Conservation (phyloP, 1,284 basidiomycete genomes). For the Tylopilus sp. region DNA sequence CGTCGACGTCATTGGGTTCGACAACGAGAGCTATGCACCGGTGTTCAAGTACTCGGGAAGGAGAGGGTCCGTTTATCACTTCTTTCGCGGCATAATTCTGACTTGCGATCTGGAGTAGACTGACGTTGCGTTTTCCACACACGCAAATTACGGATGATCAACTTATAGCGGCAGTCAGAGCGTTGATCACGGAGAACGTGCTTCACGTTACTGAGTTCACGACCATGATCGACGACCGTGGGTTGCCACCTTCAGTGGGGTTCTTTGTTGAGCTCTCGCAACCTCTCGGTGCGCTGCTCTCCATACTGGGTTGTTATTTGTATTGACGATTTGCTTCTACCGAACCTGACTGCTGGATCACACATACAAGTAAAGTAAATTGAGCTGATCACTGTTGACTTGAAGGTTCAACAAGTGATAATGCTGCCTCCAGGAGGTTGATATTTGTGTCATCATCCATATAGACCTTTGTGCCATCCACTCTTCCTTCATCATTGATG, state of each 20-base stretch:
- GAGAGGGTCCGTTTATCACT: slow-evolving; percentile 15
- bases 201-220: slow-evolving; percentile 28
- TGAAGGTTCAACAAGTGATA: too few species aligned
- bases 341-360: background rate
- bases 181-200: slow-evolving; percentile 7
- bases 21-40: slow-evolving; percentile 10
- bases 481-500: too few species aligned
- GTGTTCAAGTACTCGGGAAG: slow-evolving; percentile 28
- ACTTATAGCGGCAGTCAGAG: slow-evolving; percentile 15
- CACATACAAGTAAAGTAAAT: background rate
- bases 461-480: too few species aligned
- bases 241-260: slow-evolving; percentile 11
- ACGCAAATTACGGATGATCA: slow-evolving; percentile 16
- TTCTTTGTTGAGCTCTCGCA: slow-evolving; percentile 4
- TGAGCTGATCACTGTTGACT: too few species aligned
- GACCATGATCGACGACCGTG: slow-evolving; percentile 21
- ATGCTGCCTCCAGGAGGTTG: too few species aligned
- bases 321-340: background rate
- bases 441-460: too few species aligned
- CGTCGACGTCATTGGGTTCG: slow-evolving; percentile 28
- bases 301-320: background rate
- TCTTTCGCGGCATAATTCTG: too few species aligned
- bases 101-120: slow-evolving; percentile 13
- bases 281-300: background rate
- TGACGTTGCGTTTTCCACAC: slow-evolving; percentile 17